Evolutionary conservation across 768 basidiomycete species (phyloP), one percentile per base, ranked within the genome.

Genomic region (Boletus reticuloceps): DNA sequence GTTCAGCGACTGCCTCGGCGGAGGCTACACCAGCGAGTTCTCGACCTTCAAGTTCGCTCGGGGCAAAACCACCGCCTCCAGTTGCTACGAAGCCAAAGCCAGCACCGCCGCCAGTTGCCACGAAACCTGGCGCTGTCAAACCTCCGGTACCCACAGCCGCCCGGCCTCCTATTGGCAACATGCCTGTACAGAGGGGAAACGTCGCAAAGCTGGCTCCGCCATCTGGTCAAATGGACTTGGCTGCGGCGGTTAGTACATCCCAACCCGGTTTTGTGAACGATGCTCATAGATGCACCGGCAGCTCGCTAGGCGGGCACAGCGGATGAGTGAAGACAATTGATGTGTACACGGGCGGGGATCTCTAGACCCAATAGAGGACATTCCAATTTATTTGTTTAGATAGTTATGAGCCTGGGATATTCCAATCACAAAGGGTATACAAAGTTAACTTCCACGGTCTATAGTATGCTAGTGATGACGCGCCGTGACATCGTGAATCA

Each of bases 251-350:
- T 62, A 77, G 88, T 55, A 52, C 16, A 32, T 51, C 47, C 8
- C 45, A 27, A 40, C 13, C 39, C 41, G 19, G 6, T 16, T 2
- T 34, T 27, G 37, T 12, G 11, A 17, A 20, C 2, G 10, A 13
- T 44, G 20, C 48, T 56, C 31, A 60, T 45, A 42, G 16, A 51
- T 53, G 25, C 22, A 50, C 41, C 54, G 43, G n/a, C 43, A 92
- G 90, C 71, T 92, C 52, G 89, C 89, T 20, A 89, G 78, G 69
- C 85, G 91, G 25, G 89, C 90, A 2, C 89, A 92, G 68, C 78
- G 74, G 64, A 77, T 82, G 59, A 74, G 75, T 19, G 81, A 82
- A 40, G 76, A 39, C n/a, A 17, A 79, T 50, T 75, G 76, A 61
- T 72, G 47, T 62, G 38, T 13, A 6, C 22, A 25, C 10, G 20